A percentile compares a stretch with the other conserved stretches of the same genome.
These are phyloP conservation scores for Sporothrix pallida DNA, from an alignment of 2,329 filamentous ascomycete species.

Conservation along the genomic window DNA sequence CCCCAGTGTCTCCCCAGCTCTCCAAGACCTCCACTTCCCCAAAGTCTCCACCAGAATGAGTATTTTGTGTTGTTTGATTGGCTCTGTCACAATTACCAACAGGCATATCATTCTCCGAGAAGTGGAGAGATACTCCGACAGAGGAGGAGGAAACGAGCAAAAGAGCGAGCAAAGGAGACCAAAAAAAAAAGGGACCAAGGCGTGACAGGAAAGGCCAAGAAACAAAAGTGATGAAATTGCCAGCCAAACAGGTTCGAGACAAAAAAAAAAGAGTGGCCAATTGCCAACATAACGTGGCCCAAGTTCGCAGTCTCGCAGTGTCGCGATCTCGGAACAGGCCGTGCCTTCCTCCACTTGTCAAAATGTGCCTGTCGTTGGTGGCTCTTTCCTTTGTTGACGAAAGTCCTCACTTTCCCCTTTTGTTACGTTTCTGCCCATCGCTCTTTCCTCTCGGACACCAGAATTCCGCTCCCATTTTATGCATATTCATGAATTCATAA, in stretches of 20 bases:
- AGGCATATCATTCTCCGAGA: constrained; percentile 21
- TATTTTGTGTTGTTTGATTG: constrained; percentile 23
- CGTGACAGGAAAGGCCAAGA: constrained; percentile 8
- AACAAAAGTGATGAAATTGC: background rate
- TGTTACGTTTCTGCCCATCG: background rate
- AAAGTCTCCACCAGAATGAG: background rate
- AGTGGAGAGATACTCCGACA: constrained; percentile 21
- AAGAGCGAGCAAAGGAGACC: background rate
- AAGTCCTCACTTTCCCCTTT: too few relatives aligned
- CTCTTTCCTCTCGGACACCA: background rate
- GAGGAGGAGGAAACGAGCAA: background rate
- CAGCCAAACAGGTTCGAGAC: background rate
- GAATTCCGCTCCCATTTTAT: background rate
- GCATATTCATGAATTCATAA: background rate
- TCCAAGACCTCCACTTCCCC: constrained; percentile 22
- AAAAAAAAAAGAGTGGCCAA: background rate
- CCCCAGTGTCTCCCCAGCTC: constrained; percentile 10
- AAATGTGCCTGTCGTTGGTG: background rate
- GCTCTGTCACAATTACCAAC: background rate
- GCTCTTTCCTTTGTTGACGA: background rate
- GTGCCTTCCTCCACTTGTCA: background rate
- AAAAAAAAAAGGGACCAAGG: background rate
- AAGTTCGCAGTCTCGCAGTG: constrained; percentile 12
- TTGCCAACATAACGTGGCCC: background rate
- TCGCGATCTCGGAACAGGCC: constrained; percentile 4